Conservation (phyloP, 805 yeast genomes). For the Torulaspora quercuum region DNA sequence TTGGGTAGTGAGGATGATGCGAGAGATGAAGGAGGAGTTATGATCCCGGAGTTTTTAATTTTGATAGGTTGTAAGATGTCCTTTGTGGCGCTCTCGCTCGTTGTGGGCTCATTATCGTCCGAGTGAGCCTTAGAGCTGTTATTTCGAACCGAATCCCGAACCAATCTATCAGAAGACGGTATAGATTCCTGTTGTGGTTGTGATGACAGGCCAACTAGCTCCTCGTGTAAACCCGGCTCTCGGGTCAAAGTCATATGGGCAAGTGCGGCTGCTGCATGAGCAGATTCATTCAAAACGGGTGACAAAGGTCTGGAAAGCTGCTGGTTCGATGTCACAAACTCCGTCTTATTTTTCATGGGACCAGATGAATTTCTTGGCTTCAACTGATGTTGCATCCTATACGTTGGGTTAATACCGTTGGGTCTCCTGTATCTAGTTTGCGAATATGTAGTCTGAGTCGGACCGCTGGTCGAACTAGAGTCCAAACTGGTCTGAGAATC, state of each 20-base stretch:
- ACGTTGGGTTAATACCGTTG: not conserved
- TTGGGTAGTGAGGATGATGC: not conserved
- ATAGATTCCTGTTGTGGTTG: not conserved
- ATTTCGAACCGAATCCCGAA: not conserved
- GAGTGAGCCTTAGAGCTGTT: too few relatives aligned
- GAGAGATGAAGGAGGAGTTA: too few relatives aligned
- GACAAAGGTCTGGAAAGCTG: slow-evolving; percentile 2
- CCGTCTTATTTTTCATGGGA: not conserved
- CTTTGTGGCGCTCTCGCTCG: slow-evolving; percentile 1
- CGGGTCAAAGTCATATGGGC: slow-evolving; percentile 20
- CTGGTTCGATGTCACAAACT: not conserved
- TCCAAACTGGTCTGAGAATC: slow-evolving; percentile 5
- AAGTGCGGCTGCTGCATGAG: slow-evolving; percentile 26
- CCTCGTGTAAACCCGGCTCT: slow-evolving; percentile 8
- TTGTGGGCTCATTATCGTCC: not conserved
- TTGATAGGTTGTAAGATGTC: too few relatives aligned
- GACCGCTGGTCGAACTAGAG: slow-evolving; percentile 1
- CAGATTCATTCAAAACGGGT: slow-evolving; percentile 9
- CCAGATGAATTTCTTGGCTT: not conserved
- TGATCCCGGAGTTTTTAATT: too few relatives aligned
- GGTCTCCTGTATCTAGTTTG: slow-evolving; percentile 7
- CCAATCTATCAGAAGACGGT: not conserved
- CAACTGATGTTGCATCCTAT: slow-evolving; percentile 4
- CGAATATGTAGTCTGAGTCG: slow-evolving; percentile 1
- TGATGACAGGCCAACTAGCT: slow-evolving; percentile 1